Conservation (phyloP, 2,329 filamentous ascomycete species). For the Cladosporium colombiae region DNA sequence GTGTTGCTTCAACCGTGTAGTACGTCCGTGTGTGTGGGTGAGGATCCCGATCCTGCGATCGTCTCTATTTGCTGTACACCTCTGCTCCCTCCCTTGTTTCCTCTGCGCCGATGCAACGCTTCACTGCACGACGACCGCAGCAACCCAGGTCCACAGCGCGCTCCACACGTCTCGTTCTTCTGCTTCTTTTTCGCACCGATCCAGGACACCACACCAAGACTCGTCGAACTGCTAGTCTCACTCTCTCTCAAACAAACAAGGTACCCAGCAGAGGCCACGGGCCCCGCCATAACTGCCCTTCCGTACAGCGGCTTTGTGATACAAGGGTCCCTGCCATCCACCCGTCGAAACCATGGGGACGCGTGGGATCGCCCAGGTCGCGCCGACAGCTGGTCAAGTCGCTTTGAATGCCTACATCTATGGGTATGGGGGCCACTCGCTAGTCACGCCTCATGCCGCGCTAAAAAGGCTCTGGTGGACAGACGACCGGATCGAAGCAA, state of each 20-base stretch:
- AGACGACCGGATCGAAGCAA: conserved; percentile 66
- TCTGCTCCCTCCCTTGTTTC: conserved; percentile 3
- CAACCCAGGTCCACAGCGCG: not conserved
- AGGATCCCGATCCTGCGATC: conserved; percentile 9
- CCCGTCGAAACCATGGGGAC: conserved; percentile 33
- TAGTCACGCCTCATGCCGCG: conserved; percentile 51
- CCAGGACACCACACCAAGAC: conserved; percentile 16
- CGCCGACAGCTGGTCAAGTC: conserved; percentile 40
- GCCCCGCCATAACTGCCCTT: not conserved
- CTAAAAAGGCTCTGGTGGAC: conserved; percentile 69
- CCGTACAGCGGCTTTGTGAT: conserved; percentile 11
- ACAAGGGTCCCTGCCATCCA: not conserved
- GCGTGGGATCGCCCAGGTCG: conserved; percentile 37
- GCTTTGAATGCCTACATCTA: conserved; percentile 54
- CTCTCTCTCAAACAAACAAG: conserved; percentile 18
- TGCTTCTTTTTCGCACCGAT: not conserved
- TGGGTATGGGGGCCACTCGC: conserved; percentile 52
- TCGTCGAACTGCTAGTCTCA: conserved; percentile 12
- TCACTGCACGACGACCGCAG: conserved; percentile 7
- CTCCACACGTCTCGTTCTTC: conserved; percentile 7
- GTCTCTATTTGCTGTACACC: conserved; percentile 1
- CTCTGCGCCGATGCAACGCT: conserved; percentile 13
- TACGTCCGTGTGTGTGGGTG: not conserved
- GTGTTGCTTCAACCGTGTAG: conserved; percentile 5
- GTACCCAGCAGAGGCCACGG: conserved; percentile 1